phyloP scores from a whole-genome alignment of 306 rosid genomes.

The Malus asiatica region DNA sequence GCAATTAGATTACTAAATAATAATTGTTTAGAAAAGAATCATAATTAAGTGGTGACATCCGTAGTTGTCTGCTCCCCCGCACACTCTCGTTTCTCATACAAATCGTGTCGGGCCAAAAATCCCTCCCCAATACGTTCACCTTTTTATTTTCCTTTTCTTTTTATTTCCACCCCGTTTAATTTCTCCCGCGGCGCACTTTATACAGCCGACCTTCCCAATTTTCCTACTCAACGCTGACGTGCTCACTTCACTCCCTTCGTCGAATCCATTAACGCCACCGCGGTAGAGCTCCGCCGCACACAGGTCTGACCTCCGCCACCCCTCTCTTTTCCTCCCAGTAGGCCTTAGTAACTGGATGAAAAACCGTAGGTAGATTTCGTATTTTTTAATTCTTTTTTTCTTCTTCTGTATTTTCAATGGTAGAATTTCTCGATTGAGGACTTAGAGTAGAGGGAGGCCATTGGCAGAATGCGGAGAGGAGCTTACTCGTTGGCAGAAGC shows the following conservation, averaged over 20 bases:
- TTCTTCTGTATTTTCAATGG: neutral
- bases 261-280: conserved; percentile 24
- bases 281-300: conserved; percentile 11
- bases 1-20: no score
- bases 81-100: neutral
- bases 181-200: conserved; percentile 46
- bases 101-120: conserved; percentile 6
- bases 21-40: no score
- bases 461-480: conserved; percentile 2
- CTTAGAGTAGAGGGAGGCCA: conserved; percentile 15
- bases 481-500: conserved; percentile 4
- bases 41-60: no score
- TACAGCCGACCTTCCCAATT: conserved; percentile 23
- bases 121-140: neutral
- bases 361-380: conserved; percentile 28
- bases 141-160: neutral
- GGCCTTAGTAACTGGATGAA: conserved; percentile 17
- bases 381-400: neutral
- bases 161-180: neutral
- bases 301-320: conserved; percentile 23
- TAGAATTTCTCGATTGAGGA: conserved; percentile 6
- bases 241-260: conserved; percentile 36
- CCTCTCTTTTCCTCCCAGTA: neutral
- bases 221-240: conserved; percentile 35
- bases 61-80: neutral